Conservation (phyloP, 306 rosid species). For the Heteromeles arbutifolia region DNA sequence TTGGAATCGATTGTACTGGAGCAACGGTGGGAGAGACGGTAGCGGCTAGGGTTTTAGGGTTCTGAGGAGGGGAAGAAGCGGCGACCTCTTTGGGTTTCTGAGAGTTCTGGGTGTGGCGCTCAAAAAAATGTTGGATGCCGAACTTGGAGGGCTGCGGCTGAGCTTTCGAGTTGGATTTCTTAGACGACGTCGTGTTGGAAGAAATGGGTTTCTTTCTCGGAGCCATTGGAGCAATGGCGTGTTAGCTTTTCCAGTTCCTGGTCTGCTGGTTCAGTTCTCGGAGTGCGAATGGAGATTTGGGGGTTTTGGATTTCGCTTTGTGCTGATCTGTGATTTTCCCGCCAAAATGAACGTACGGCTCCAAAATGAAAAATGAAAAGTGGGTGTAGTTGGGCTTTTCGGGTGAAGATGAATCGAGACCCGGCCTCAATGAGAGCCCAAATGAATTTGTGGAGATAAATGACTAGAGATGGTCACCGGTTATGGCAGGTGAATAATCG, state of each 20-base stretch:
- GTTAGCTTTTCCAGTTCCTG: not conserved
- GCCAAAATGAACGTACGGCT: slow-evolving; percentile 6
- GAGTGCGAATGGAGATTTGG: not conserved
- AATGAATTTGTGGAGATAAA: too few relatives aligned
- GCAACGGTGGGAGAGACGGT: not conserved
- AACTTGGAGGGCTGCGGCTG: slow-evolving; percentile 61
- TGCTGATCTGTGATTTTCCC: slow-evolving; percentile 12
- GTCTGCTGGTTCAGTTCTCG: not conserved
- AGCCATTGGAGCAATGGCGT: slow-evolving; percentile 35
- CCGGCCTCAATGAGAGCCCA: not conserved
- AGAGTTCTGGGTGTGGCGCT: slow-evolving; percentile 65
- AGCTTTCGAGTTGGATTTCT: slow-evolving; percentile 35
- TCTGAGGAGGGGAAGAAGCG: slow-evolving; percentile 4
- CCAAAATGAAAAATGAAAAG: not conserved
- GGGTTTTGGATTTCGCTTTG: not conserved
- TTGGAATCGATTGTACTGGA: not conserved
- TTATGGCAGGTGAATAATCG: fast-evolving
- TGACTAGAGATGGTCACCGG: too few relatives aligned
- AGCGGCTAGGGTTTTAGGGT: not conserved
- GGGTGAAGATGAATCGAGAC: not conserved
- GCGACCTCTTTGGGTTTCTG: slow-evolving; percentile 36
- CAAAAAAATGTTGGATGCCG: slow-evolving; percentile 87
- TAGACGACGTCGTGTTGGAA: slow-evolving; percentile 21
- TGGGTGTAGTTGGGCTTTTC: not conserved
- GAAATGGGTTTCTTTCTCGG: slow-evolving; percentile 56